Conservation (phyloP, 2,329 filamentous ascomycete species). For the Sarocladiaceae sp. region DNA sequence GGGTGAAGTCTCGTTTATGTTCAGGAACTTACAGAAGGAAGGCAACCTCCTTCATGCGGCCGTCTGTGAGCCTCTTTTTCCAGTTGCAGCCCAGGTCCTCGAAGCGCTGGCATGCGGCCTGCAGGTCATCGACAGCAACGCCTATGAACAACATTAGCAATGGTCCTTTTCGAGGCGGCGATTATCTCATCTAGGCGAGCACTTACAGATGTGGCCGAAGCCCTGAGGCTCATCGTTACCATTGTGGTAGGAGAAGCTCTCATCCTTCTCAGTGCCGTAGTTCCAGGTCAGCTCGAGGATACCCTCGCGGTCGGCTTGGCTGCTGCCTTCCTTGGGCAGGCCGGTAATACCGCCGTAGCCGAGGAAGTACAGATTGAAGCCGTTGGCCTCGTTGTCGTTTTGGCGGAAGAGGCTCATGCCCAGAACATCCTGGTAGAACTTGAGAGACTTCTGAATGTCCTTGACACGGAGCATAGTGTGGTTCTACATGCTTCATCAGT, state of each 20-base stretch:
- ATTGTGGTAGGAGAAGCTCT: conserved; percentile 81
- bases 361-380: conserved; percentile 91
- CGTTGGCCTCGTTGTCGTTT: conserved; percentile 61
- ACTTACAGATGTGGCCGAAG: conserved; percentile 86
- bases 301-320: conserved; percentile 69
- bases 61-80: conserved; percentile 95
- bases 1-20: neutral
- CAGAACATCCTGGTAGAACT: conserved; percentile 80
- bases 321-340: conserved; percentile 37
- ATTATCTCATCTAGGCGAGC: neutral
- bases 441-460: conserved; percentile 66
- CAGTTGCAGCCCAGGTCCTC: conserved; percentile 78
- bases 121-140: conserved; percentile 81
- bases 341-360: conserved; percentile 58
- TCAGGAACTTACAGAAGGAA: conserved; percentile 58
- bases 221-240: conserved; percentile 90
- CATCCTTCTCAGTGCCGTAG: conserved; percentile 79
- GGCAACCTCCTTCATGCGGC: conserved; percentile 88
- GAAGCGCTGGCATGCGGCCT: conserved; percentile 81
- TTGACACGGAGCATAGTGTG: conserved; percentile 97
- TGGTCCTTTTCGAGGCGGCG: no score
- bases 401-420: conserved; percentile 83
- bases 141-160: conserved; percentile 45
- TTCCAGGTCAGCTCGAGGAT: conserved; percentile 88
- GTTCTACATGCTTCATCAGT: no score